Evolutionary conservation across 345 rosid species (phyloP).

Genomic region (Schrenkiella parvula): DNA sequence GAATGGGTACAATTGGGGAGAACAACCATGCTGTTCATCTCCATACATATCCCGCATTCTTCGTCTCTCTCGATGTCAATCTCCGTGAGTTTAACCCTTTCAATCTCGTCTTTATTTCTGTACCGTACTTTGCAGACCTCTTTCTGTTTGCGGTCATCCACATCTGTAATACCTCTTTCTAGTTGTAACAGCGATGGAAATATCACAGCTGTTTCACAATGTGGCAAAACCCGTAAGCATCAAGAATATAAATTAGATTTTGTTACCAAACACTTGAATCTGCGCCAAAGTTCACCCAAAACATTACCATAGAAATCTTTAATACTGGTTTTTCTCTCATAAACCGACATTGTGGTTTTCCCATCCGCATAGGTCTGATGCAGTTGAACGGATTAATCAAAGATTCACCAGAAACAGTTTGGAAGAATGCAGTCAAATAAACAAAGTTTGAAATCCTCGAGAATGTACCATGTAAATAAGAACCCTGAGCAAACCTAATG

Average conservation of each 20-base stretch:
- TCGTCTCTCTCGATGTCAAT: conserved; percentile 60
- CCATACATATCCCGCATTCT: conserved; percentile 86
- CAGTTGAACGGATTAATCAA: conserved; percentile 8
- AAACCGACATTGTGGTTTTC: conserved; percentile 82
- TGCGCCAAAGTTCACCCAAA: neutral
- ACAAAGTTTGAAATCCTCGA: neutral
- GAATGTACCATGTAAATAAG: conserved; percentile 70
- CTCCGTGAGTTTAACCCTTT: conserved; percentile 47
- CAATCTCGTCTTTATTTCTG: conserved; percentile 49
- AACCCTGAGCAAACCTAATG: conserved; percentile 86
- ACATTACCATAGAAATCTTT: conserved; percentile 71
- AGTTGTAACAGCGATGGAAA: conserved; percentile 79
- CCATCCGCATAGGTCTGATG: conserved; percentile 80
- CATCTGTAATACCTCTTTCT: conserved; percentile 62
- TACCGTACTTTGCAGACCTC: conserved; percentile 53
- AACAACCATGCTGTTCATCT: conserved; percentile 57
- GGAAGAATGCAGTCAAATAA: neutral
- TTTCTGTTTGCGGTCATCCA: conserved; percentile 76
- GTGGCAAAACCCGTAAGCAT: neutral
- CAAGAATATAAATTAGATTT: neutral
- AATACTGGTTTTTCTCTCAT: conserved; percentile 81
- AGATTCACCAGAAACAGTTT: neutral
- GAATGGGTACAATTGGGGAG: conserved; percentile 76
- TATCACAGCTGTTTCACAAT: conserved; percentile 52
- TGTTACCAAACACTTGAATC: neutral